phyloP scores from a whole-genome alignment of 2,329 filamentous ascomycete genomes.

The Grosmannia clavigera region DNA sequence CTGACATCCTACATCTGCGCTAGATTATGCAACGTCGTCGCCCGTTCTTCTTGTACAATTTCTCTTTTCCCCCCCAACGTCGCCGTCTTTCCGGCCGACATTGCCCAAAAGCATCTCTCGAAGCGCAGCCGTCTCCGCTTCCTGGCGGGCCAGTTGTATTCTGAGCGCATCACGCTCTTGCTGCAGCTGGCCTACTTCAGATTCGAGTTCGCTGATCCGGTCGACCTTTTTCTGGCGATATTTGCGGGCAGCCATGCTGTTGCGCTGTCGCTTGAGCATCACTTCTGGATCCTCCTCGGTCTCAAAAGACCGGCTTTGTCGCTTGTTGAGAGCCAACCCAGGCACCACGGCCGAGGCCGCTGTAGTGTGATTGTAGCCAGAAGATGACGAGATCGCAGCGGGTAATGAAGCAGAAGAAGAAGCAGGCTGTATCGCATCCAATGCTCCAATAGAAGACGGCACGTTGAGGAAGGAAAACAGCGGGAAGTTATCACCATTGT shows the following conservation, averaged over 20 bases:
- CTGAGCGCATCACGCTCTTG: slow-evolving; percentile 44
- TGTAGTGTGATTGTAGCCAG: too few relatives aligned
- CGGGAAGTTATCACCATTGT: background rate
- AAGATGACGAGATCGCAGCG: too few relatives aligned
- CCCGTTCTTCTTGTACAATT: background rate
- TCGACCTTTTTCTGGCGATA: slow-evolving; percentile 54
- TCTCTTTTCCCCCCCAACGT: background rate
- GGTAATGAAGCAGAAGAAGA: background rate
- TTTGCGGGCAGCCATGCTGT: slow-evolving; percentile 49
- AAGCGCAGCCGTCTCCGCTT: slow-evolving; percentile 46
- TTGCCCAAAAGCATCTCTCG: slow-evolving; percentile 25
- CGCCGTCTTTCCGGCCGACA: background rate
- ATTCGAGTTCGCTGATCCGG: slow-evolving; percentile 43
- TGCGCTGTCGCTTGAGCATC: slow-evolving; percentile 41
- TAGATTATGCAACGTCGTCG: too few relatives aligned
- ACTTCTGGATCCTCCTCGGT: slow-evolving; percentile 12
- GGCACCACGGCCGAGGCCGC: background rate
- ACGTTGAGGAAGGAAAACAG: background rate
- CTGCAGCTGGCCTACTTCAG: slow-evolving; percentile 36
- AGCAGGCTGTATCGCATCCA: background rate
- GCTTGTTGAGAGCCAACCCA: background rate
- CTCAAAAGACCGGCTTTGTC: background rate
- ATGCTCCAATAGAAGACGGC: background rate
- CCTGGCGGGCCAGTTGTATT: slow-evolving; percentile 41
- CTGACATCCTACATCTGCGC: background rate